These are phyloP conservation scores for Mucor piriformis DNA, from an alignment of 371 early-diverging fungal genomes.

Conservation along the genomic window DNA sequence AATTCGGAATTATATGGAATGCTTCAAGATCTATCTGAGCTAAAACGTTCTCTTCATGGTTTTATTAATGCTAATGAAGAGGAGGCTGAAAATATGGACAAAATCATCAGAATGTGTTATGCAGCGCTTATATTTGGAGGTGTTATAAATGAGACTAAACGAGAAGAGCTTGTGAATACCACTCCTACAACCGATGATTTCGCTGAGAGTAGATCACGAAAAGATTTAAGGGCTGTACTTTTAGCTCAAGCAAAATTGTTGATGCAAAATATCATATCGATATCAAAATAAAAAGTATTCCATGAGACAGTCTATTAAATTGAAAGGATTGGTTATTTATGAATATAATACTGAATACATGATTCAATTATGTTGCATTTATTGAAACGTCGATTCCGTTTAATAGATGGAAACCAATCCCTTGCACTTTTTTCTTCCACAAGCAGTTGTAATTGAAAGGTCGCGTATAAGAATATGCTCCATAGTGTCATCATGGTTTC, in stretches of 20 bases:
- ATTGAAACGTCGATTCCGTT: too few species aligned
- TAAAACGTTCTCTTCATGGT: constrained; percentile 1
- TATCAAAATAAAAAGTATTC: neutral
- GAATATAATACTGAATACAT: too few species aligned
- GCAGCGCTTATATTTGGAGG: constrained; percentile 13
- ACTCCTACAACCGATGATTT: neutral
- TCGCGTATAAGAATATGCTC: too few species aligned
- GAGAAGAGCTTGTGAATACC: neutral
- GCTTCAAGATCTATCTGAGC: constrained; percentile 17
- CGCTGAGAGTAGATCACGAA: neutral
- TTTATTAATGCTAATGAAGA: constrained; percentile 1
- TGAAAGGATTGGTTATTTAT: neutral
- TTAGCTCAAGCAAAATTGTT: constrained; percentile 10
- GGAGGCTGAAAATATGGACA: constrained; percentile 9
- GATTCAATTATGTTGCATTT: too few species aligned
- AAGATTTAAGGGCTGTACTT: constrained; percentile 1
- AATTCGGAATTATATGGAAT: constrained; percentile 5
- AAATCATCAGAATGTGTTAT: constrained; percentile 10
- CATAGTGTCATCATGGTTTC: too few species aligned
- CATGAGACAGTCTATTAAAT: neutral
- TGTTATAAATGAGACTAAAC: neutral
- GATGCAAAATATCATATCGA: neutral
- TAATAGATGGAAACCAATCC: too few species aligned
- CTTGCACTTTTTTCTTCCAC: too few species aligned
- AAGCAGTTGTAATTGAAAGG: too few species aligned